Conservation (phyloP, 2,329 filamentous ascomycete genomes). For the Albifimbria verrucaria region DNA sequence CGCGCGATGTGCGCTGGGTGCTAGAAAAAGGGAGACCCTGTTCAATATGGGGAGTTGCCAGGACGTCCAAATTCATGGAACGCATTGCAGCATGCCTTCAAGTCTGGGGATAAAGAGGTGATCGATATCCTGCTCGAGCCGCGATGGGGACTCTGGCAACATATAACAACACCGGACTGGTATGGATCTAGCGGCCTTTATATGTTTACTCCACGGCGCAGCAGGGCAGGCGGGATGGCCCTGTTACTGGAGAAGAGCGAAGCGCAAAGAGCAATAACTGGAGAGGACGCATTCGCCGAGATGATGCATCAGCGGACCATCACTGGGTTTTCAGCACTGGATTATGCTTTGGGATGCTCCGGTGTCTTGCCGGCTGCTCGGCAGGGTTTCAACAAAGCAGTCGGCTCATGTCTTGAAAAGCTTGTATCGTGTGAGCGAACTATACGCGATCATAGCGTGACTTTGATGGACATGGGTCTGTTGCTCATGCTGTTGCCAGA, state of each 20-base stretch:
- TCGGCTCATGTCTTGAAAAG: not conserved
- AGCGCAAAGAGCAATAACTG: slow-evolving; percentile 9
- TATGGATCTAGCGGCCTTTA: slow-evolving; percentile 11
- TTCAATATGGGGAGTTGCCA: slow-evolving; percentile 9
- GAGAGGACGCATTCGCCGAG: slow-evolving; percentile 11
- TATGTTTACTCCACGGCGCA: not conserved
- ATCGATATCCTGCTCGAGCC: slow-evolving; percentile 14
- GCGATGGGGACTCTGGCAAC: slow-evolving; percentile 10
- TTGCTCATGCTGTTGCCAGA: not conserved
- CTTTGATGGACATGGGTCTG: not conserved
- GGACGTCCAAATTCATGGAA: slow-evolving; percentile 8
- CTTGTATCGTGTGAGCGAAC: not conserved
- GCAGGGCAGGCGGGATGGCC: not conserved
- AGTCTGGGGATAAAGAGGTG: slow-evolving; percentile 1
- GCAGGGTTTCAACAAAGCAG: not conserved
- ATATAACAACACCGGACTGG: slow-evolving; percentile 13
- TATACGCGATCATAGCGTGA: not conserved
- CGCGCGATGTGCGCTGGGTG: slow-evolving; percentile 14
- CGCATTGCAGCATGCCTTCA: slow-evolving; percentile 9
- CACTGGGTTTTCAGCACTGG: slow-evolving; percentile 7
- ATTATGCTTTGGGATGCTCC: slow-evolving; percentile 5
- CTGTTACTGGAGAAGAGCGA: slow-evolving; percentile 11
- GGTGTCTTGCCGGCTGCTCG: not conserved
- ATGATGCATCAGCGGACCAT: slow-evolving; percentile 8
- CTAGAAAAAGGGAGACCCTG: slow-evolving; percentile 17